Evolutionary conservation across 2,329 filamentous ascomycete species (phyloP).

Genomic region (Chrysosphaeria jannelii): DNA sequence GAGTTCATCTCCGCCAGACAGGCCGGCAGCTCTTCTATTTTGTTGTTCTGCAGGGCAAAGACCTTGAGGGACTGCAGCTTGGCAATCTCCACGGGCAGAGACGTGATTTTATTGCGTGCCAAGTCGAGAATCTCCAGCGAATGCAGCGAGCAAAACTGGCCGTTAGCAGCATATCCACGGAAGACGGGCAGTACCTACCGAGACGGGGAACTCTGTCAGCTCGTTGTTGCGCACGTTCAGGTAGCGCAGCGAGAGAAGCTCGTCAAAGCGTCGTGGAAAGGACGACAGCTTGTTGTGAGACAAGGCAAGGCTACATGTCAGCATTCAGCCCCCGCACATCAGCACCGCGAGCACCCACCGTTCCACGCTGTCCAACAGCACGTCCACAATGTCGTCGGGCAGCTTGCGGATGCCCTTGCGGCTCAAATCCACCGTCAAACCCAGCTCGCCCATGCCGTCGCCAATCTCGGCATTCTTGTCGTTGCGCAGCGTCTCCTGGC

Average conservation of each 20-base stretch:
- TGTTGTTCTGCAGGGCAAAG: conserved; percentile 61
- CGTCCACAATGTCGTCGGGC: conserved; percentile 43
- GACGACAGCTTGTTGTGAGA: conserved; percentile 49
- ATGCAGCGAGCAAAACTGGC: conserved; percentile 54
- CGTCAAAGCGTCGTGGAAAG: conserved; percentile 40
- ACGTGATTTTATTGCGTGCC: conserved; percentile 56
- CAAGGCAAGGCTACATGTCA: conserved; percentile 37
- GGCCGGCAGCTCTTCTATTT: conserved; percentile 54
- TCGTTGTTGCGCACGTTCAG: conserved; percentile 54
- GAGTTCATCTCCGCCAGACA: conserved; percentile 75
- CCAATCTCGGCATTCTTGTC: too few species aligned
- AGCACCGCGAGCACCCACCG: conserved; percentile 17
- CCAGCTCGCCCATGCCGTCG: conserved; percentile 27
- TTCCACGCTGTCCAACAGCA: conserved; percentile 45
- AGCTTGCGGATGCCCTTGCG: conserved; percentile 41
- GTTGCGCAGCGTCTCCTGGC: conserved; percentile 31
- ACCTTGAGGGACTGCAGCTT: conserved; percentile 69
- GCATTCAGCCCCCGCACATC: too few species aligned
- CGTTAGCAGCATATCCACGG: conserved; percentile 1
- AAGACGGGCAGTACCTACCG: conserved; percentile 12
- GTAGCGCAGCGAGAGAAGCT: conserved; percentile 51
- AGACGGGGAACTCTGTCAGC: conserved; percentile 29
- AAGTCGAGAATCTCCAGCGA: conserved; percentile 82
- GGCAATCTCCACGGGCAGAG: conserved; percentile 49
- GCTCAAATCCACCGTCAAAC: conserved; percentile 51